Conservation (phyloP, 2,329 filamentous ascomycete species). For the Colletotrichum lini region DNA sequence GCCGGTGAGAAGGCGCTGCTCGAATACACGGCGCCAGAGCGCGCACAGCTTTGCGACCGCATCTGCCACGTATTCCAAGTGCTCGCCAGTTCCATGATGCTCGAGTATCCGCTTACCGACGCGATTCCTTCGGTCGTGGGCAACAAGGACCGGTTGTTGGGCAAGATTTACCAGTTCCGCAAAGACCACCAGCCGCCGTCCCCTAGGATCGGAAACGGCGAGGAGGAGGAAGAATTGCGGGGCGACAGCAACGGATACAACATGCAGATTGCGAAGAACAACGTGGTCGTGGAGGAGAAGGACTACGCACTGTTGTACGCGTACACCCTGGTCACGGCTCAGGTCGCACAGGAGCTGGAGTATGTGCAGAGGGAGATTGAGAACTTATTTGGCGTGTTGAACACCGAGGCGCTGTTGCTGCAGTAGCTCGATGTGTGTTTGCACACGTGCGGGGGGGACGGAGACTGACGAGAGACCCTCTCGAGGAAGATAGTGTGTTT, state of each 20-base stretch:
- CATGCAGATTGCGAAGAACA: conserved; percentile 46
- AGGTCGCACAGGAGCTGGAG: conserved; percentile 76
- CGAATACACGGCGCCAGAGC: conserved; percentile 83
- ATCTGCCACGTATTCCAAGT: conserved; percentile 92
- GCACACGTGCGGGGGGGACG: neutral
- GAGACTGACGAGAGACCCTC: neutral
- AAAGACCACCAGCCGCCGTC: conserved; percentile 70
- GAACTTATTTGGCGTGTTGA: conserved; percentile 73
- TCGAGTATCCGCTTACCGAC: conserved; percentile 94
- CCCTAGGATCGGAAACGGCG: conserved; percentile 55
- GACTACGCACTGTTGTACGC: conserved; percentile 96
- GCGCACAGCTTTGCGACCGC: conserved; percentile 84
- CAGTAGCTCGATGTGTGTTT: conserved; percentile 55
- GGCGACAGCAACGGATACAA: conserved; percentile 26
- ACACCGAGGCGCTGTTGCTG: conserved; percentile 71
- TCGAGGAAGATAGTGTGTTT: neutral
- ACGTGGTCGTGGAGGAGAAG: conserved; percentile 71
- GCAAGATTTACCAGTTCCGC: conserved; percentile 89
- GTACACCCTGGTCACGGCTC: conserved; percentile 80
- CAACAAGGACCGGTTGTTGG: conserved; percentile 85
- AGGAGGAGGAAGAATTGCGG: conserved; percentile 50
- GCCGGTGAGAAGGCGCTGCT: conserved; percentile 87
- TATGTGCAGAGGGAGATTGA: conserved; percentile 74
- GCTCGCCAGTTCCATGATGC: conserved; percentile 91
- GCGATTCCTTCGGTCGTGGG: conserved; percentile 87